phyloP scores from a whole-genome alignment of 2,329 filamentous ascomycete species.

The Fusarium humuli region DNA sequence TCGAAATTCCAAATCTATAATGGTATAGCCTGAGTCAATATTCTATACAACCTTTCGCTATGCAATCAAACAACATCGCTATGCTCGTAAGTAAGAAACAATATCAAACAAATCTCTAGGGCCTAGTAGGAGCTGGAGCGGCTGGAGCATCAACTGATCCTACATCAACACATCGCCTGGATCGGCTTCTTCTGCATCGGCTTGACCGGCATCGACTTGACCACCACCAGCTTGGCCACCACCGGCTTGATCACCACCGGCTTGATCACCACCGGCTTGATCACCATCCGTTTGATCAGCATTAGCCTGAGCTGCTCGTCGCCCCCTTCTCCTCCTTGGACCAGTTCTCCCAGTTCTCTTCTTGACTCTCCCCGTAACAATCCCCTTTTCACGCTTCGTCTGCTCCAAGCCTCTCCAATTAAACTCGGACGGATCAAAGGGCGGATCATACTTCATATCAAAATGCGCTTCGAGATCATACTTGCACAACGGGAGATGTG shows the following conservation, averaged over 20 bases:
- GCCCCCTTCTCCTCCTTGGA: not conserved
- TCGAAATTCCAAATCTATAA: not conserved
- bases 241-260: not conserved
- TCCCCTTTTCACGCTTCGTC: not conserved
- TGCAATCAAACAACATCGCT: not conserved
- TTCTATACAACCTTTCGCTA: not conserved
- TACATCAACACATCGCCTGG: not conserved
- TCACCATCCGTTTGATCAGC: not conserved
- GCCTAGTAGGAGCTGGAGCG: no score
- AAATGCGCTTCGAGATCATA: fast-evolving
- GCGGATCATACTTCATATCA: conserved; percentile 1
- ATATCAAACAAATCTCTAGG: no score
- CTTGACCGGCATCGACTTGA: no score
- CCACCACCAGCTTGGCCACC: no score
- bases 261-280: not conserved
- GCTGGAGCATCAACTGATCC: no score
- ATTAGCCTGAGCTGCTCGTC: not conserved
- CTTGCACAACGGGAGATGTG: conserved; percentile 6
- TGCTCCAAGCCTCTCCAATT: conserved; percentile 9
- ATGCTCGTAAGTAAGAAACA: not conserved
- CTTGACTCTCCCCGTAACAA: not conserved
- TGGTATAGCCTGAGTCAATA: not conserved
- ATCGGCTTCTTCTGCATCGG: not conserved
- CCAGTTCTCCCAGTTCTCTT: not conserved
- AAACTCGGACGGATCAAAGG: conserved; percentile 16